Evolutionary conservation across 768 basidiomycete species (phyloP).

Genomic region (Kwoniella heveanensis): DNA sequence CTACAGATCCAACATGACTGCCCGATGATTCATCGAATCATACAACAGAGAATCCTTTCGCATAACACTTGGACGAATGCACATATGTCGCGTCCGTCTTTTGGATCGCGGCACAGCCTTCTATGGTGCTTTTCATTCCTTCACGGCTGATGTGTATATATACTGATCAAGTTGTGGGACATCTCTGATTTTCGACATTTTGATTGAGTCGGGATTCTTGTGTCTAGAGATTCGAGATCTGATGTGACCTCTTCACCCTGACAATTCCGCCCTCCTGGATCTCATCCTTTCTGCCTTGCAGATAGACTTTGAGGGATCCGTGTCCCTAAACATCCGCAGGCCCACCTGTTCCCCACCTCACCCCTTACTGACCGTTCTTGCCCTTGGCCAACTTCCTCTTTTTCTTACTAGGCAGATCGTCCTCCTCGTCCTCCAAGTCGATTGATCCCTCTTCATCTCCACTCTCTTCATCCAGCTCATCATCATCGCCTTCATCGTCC

Average conservation of each 20-base stretch:
- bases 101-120: not conserved
- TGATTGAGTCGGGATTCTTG: no score
- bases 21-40: slow-evolving; percentile 15
- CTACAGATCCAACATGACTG: slow-evolving; percentile 26
- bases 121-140: not conserved
- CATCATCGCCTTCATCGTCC: slow-evolving; percentile 40
- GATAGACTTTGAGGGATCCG: no score
- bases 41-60: no score
- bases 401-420: slow-evolving; percentile 35
- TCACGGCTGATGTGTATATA: not conserved
- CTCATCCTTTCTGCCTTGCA: no score
- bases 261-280: no score
- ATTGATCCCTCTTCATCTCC: slow-evolving; percentile 47
- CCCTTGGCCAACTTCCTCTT: slow-evolving; percentile 32
- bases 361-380: not conserved
- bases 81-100: no score
- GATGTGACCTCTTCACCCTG: no score
- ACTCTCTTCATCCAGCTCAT: slow-evolving; percentile 40
- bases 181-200: not conserved
- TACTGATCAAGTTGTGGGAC: not conserved
- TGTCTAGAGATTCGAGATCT: no score
- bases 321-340: no score
- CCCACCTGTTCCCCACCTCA: not conserved
- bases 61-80: no score
- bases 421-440: slow-evolving; percentile 51